phyloP scores from a whole-genome alignment of 2,329 filamentous ascomycete genomes.

The Aspergillus felis region DNA sequence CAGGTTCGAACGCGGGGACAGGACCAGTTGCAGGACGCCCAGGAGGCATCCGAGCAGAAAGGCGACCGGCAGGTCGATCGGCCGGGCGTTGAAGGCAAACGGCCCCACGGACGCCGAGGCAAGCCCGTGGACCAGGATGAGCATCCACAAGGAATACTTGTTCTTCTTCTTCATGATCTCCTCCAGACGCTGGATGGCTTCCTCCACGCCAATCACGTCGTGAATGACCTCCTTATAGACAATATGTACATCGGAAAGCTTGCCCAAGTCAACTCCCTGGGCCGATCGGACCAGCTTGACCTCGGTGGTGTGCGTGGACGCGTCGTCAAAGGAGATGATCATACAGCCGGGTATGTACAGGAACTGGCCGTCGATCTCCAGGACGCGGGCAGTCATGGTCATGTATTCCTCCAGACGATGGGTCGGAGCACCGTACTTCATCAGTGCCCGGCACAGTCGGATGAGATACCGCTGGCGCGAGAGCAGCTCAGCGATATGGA shows the following conservation, averaged over 20 bases:
- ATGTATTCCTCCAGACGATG: constrained; percentile 91
- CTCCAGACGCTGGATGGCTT: constrained; percentile 44
- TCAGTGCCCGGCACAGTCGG: constrained; percentile 80
- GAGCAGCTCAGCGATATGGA: constrained; percentile 66
- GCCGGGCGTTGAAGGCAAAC: constrained; percentile 74
- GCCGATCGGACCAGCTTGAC: constrained; percentile 44
- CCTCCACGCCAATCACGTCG: constrained; percentile 46
- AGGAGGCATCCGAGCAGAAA: constrained; percentile 74
- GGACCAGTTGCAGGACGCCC: constrained; percentile 69
- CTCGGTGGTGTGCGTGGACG: constrained; percentile 46
- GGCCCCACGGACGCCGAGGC: constrained; percentile 65
- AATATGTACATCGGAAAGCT: constrained; percentile 44
- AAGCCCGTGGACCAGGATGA: constrained; percentile 68
- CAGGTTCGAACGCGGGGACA: constrained; percentile 71
- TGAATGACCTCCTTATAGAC: constrained; percentile 50
- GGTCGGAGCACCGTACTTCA: constrained; percentile 89
- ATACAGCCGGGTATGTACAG: constrained; percentile 90
- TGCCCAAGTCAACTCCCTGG: constrained; percentile 45
- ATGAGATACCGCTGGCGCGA: constrained; percentile 79
- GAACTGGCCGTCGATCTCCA: constrained; percentile 88
- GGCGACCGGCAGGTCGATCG: constrained; percentile 74
- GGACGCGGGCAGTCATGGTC: constrained; percentile 79
- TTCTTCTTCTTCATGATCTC: constrained; percentile 56
- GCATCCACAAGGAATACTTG: constrained; percentile 53
- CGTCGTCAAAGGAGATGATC: constrained; percentile 81